These are phyloP conservation scores for Akanthomyces lecanii DNA, from an alignment of 2,329 filamentous ascomycete species.

Conservation along the genomic window DNA sequence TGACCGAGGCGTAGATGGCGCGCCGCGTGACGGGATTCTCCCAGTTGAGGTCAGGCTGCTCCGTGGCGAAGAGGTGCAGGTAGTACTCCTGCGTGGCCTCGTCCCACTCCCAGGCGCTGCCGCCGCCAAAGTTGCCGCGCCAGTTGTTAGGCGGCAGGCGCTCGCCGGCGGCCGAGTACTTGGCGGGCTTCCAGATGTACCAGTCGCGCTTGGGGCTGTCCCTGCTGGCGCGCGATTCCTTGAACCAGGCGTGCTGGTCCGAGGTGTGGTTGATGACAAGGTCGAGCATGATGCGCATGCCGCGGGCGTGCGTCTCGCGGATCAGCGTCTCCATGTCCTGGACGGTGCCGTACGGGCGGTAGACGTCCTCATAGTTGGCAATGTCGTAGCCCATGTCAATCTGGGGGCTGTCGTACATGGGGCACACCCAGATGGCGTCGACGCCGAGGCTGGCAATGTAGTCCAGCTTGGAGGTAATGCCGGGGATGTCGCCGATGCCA, in stretches of 20 bases:
- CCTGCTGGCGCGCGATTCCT: slow-evolving; percentile 58
- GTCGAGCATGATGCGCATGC: slow-evolving; percentile 69
- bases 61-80: slow-evolving; percentile 67
- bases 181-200: slow-evolving; percentile 58
- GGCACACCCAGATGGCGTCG: slow-evolving; percentile 64
- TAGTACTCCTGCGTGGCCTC: slow-evolving; percentile 71
- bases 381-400: slow-evolving; percentile 70
- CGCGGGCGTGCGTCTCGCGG: slow-evolving; percentile 53
- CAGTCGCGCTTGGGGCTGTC: slow-evolving; percentile 63
- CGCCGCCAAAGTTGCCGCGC: slow-evolving; percentile 57
- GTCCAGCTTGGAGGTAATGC: slow-evolving; percentile 59
- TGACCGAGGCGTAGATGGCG: slow-evolving; percentile 66
- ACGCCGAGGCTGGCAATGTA: slow-evolving; percentile 59
- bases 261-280: slow-evolving; percentile 76
- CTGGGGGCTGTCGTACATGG: slow-evolving; percentile 61
- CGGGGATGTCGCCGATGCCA: slow-evolving; percentile 58
- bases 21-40: slow-evolving; percentile 63
- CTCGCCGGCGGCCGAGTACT: slow-evolving; percentile 51
- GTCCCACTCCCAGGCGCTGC: slow-evolving; percentile 66
- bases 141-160: slow-evolving; percentile 73
- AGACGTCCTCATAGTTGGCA: slow-evolving; percentile 62
- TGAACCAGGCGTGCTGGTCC: slow-evolving; percentile 68
- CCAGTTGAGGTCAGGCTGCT: slow-evolving; percentile 86
- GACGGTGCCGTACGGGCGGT: slow-evolving; percentile 62
- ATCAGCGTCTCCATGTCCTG: slow-evolving; percentile 62